A percentile compares a stretch with the other conserved stretches of the same genome.
Conservation (phyloP, 2,329 filamentous ascomycete genomes). For the Paraconiothyrium sp. region DNA sequence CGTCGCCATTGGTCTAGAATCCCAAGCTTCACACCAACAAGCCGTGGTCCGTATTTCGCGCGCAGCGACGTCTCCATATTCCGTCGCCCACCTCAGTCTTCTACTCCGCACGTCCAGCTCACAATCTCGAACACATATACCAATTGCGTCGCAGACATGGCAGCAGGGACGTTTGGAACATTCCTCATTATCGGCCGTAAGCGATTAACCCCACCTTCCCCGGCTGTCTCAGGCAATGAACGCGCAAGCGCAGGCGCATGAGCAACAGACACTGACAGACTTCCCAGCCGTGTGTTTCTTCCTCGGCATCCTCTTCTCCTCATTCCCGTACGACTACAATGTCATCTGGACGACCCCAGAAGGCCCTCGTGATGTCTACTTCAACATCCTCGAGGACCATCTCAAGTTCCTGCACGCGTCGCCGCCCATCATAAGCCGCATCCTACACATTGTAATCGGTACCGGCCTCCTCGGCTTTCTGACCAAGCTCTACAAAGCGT, state of each 20-base stretch:
- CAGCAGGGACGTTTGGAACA: conserved; percentile 79
- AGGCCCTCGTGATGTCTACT: conserved; percentile 72
- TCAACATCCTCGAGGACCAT: conserved; percentile 86
- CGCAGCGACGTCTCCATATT: conserved; percentile 17
- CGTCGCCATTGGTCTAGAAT: conserved; percentile 38
- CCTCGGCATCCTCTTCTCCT: conserved; percentile 95
- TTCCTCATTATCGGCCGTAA: conserved; percentile 96
- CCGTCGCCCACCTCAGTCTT: conserved; percentile 13
- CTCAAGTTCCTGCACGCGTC: conserved; percentile 90
- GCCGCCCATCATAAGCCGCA: conserved; percentile 88
- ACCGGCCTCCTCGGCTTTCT: conserved; percentile 89
- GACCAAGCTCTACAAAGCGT: conserved; percentile 92
- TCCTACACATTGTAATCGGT: conserved; percentile 92
- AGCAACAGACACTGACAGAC: conserved; percentile 23
- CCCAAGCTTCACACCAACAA: conserved; percentile 25
- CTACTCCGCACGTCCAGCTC: conserved; percentile 8
- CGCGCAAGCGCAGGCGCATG: not conserved
- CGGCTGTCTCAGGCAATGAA: conserved; percentile 15
- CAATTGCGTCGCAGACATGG: conserved; percentile 35
- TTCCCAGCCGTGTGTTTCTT: conserved; percentile 82
- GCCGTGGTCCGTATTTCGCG: conserved; percentile 24
- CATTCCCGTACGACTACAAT: conserved; percentile 94
- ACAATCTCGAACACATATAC: conserved; percentile 19
- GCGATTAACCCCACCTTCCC: conserved; percentile 50
- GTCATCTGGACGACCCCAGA: conserved; percentile 80